These are phyloP conservation scores for Colletotrichum camelliae DNA, from an alignment of 2,329 filamentous ascomycete genomes.

Conservation along the genomic window DNA sequence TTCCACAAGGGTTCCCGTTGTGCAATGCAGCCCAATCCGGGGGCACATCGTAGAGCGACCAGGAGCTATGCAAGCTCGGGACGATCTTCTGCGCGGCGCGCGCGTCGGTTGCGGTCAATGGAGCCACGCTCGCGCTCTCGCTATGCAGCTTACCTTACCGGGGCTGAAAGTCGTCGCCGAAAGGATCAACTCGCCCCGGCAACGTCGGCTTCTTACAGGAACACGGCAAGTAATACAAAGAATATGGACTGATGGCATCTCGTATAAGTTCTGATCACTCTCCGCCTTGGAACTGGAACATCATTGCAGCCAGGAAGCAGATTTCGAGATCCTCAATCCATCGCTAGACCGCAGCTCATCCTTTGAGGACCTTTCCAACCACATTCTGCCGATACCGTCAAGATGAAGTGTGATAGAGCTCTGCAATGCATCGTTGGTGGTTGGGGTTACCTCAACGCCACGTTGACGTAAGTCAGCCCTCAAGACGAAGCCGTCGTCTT, in stretches of 20 bases:
- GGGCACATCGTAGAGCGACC: background rate
- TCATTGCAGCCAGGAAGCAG: accelerated
- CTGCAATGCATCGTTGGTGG: background rate
- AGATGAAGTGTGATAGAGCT: conserved; percentile 2
- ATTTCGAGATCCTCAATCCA: background rate
- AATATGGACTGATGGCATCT: accelerated
- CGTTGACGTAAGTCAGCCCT: background rate
- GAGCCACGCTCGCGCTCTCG: background rate
- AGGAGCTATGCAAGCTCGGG: background rate
- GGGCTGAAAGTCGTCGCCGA: background rate
- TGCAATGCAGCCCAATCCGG: background rate
- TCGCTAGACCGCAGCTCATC: background rate
- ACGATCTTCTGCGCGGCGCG: background rate
- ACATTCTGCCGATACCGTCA: background rate
- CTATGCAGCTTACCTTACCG: background rate
- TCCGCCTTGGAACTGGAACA: accelerated
- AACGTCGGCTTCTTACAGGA: background rate
- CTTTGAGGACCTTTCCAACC: background rate
- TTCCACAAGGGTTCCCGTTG: accelerated
- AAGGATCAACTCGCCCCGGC: background rate
- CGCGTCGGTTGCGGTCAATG: background rate
- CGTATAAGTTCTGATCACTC: accelerated
- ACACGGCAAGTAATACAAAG: accelerated
- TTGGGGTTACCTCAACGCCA: conserved; percentile 9
- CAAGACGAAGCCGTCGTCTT: background rate